Base-by-base conservation (phyloP, 176 grass and related monocot genomes). In the Triticum dicoccoides region DNA sequence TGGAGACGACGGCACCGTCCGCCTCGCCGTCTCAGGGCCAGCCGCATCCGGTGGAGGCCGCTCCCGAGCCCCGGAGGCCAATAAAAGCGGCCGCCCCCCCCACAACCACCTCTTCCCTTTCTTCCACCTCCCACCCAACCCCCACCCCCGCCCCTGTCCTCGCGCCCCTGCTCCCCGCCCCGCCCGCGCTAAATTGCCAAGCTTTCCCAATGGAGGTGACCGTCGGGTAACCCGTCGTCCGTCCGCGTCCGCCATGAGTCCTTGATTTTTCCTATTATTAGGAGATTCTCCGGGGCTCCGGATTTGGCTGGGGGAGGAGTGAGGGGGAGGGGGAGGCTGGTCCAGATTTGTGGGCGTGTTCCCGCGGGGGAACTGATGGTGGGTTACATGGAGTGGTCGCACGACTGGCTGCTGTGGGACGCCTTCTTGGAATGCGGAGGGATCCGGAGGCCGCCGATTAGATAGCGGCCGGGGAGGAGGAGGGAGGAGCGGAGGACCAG, bases 381-480 rank as follows among this genome's bases (percentile, higher is more conserved):
- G 89, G 90, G 88, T 86, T 89, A 89, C 84, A 95, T 98, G 96
- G 91, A 92, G 87, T 94, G 96, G 88, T 78, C 61, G 81, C 88
- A 86, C 86, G 91, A 94, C 30, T 89, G 51, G 84, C 79, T 98
- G 70, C 85, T 95, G 59, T 98, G 96, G 96, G 96, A 95, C 88
- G 96, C 96, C 74, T 95, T 98, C 87, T 49, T 98, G 89, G 96
- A 98, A 91, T 95, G 93, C 79, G 93, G 96, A 81, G 96, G 96
- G 90, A 92, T 94, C 78, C 92, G 87, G 78, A 92, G 88, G 68
- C 93, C 96, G 18, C 96, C 96, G 38, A 88, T 94, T 83, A 92
- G 96, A 98, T 98, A 98, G 93, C 93, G 42, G 69, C 73, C 4
- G 70, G 34, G 32, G 73, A 41, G 58, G 64, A 83, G 73, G 64